Base-by-base conservation (phyloP, 352 stramenopile genomes). In the Globisporangium radiosum region DNA sequence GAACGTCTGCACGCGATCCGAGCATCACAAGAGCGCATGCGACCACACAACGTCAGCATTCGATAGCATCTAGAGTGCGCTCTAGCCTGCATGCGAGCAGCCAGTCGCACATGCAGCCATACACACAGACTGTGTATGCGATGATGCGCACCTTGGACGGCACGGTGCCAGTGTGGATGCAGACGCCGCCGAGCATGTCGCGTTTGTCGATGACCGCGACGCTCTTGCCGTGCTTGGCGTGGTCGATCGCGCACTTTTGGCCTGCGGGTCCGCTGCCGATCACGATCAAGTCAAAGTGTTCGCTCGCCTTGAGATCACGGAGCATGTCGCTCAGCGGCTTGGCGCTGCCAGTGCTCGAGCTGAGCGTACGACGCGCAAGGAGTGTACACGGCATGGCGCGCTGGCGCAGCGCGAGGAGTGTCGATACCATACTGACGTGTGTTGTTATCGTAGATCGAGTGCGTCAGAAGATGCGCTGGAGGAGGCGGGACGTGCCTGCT, bases 241-340 rank as follows among this genome's bases (percentile, higher is more conserved):
- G 88, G 64, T 97, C 88, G 52, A 96, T 92, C 42, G 88, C 88
- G 54, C 88, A 97, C 64, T 95, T 95, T 68, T 96, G 87, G 38
- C 86, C 88, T 7, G 88, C 85, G 0, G 88, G 88, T 0, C 88
- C 88, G 52, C 81, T 94, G 67, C 88, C 88, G 57, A 96, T 92
- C 44, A 96, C 88, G 61, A 96, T 93, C 42, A 94, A 62, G 59
- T 95, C 85, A 63, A 94, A 95, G 67, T 96, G 85, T 56, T 93
- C 84, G 61, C 82, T 93, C 49, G 83, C 84, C 51, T 86, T 86
- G 51, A 96, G 70, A 52, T 92, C 81, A 50, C 78, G 81, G 19
- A 94, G 71, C 63, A 88, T 80, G 53, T 92, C 70, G 48, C 64
- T 80, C 49, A 94, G 66, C 52, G 73, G 63, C 40, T 54, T 66